phyloP scores from a whole-genome alignment of 2,329 filamentous ascomycete species.

The Whalleya microplaca region DNA sequence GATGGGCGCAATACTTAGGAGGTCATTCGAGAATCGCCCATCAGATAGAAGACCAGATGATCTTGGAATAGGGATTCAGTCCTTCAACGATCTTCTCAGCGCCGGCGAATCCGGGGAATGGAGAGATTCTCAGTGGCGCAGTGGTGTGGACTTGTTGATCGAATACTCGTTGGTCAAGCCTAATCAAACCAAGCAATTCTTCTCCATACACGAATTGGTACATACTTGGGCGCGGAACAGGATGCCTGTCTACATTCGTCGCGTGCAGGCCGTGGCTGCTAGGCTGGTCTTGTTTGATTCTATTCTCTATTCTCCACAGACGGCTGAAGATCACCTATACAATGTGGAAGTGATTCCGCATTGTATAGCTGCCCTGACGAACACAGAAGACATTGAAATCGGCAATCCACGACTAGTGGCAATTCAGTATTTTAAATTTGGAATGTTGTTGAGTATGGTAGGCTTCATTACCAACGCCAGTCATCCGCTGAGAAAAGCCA shows the following conservation, averaged over 20 bases:
- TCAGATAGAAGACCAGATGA: slow-evolving; percentile 3
- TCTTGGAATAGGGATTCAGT: not conserved
- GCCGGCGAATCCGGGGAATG: slow-evolving; percentile 5
- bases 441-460: not conserved
- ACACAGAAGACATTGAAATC: not conserved
- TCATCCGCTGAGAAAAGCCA: not conserved
- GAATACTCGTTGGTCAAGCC: slow-evolving; percentile 7
- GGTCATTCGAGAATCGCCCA: slow-evolving; percentile 14
- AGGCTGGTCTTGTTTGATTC: slow-evolving; percentile 12
- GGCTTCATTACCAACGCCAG: not conserved
- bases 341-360: slow-evolving; percentile 1
- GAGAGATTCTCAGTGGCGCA: not conserved
- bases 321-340: not conserved
- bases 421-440: not conserved
- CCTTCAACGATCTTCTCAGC: slow-evolving; percentile 3
- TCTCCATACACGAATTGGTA: slow-evolving; percentile 11
- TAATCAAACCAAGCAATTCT: not conserved
- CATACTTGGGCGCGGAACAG: slow-evolving; percentile 13
- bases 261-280: not conserved
- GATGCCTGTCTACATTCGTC: not conserved
- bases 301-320: not conserved
- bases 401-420: not conserved
- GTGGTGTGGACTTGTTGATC: slow-evolving; percentile 5
- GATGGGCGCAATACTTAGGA: slow-evolving; percentile 13
- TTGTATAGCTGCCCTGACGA: not conserved